phyloP scores from a whole-genome alignment of 371 early-diverging fungal genomes.

The Mortierella sp. region DNA sequence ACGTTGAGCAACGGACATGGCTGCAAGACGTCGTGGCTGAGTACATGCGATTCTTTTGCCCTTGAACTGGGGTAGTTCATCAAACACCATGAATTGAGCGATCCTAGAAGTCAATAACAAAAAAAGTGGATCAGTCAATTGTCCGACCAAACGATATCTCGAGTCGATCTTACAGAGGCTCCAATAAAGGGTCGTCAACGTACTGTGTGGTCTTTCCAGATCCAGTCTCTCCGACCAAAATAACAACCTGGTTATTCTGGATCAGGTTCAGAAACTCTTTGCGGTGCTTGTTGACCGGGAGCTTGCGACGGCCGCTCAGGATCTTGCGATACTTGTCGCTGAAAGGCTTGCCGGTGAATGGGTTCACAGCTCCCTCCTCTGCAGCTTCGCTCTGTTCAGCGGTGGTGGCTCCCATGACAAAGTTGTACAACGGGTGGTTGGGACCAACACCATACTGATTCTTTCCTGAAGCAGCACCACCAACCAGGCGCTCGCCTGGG shows the following conservation, averaged over 20 bases:
- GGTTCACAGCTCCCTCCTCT: constrained; percentile 83
- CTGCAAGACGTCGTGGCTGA: constrained; percentile 98
- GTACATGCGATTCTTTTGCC: constrained; percentile 96
- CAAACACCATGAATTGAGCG: constrained; percentile 94
- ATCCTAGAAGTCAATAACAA: constrained; percentile 62
- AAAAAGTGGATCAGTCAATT: background rate
- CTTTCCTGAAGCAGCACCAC: constrained; percentile 25
- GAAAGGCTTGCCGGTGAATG: constrained; percentile 84
- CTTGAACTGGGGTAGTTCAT: constrained; percentile 89
- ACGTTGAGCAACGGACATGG: constrained; percentile 97
- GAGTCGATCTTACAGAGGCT: background rate
- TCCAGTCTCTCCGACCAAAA: constrained; percentile 92
- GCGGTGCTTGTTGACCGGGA: constrained; percentile 93
- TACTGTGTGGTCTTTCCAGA: constrained; percentile 96
- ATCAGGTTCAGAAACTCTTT: constrained; percentile 86
- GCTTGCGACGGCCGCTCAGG: constrained; percentile 79
- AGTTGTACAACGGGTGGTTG: constrained; percentile 56
- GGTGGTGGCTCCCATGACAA: constrained; percentile 75
- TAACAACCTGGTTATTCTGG: constrained; percentile 87
- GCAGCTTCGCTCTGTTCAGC: constrained; percentile 74
- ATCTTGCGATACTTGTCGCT: constrained; percentile 85
- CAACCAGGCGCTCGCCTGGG: constrained; percentile 52
- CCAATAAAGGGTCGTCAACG: constrained; percentile 25
- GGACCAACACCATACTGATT: constrained; percentile 23
- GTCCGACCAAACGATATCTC: constrained; percentile 2